phyloP scores from a whole-genome alignment of 148 eudicot species.

The Beta vulgaris region DNA sequence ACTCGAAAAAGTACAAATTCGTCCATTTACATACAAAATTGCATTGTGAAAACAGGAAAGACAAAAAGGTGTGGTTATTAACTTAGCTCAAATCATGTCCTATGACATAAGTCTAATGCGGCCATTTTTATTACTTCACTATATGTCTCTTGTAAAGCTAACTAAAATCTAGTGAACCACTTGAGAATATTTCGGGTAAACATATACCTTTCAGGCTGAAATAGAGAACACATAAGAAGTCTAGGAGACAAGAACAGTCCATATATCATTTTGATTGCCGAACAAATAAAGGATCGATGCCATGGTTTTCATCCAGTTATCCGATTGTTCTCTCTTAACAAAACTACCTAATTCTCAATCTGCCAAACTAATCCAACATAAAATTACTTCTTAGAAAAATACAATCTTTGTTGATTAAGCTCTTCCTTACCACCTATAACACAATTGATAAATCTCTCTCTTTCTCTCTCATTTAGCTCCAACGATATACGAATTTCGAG shows the following conservation, averaged over 20 bases:
- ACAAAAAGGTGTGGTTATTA: too few species aligned
- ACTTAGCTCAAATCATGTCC: too few species aligned
- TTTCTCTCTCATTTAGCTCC: too few species aligned
- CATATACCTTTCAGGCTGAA: neutral
- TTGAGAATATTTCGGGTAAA: too few species aligned
- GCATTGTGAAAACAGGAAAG: too few species aligned
- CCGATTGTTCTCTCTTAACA: neutral
- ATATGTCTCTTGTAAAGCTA: too few species aligned
- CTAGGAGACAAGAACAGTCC: neutral
- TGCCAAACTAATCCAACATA: neutral
- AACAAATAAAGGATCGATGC: neutral
- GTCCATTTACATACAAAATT: neutral
- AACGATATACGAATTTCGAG: neutral
- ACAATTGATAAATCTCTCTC: too few species aligned
- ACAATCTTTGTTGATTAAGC: neutral
- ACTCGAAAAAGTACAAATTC: neutral
- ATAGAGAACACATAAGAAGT: neutral
- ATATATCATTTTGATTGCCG: neutral
- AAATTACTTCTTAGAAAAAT: neutral
- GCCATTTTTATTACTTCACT: neutral
- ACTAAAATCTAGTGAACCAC: too few species aligned
- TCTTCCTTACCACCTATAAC: neutral
- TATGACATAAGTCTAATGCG: too few species aligned
- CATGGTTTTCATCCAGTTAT: neutral
- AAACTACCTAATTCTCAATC: neutral